Evolutionary conservation across 2,329 filamentous ascomycete species (phyloP).

Genomic region (Meredithiella fracta): DNA sequence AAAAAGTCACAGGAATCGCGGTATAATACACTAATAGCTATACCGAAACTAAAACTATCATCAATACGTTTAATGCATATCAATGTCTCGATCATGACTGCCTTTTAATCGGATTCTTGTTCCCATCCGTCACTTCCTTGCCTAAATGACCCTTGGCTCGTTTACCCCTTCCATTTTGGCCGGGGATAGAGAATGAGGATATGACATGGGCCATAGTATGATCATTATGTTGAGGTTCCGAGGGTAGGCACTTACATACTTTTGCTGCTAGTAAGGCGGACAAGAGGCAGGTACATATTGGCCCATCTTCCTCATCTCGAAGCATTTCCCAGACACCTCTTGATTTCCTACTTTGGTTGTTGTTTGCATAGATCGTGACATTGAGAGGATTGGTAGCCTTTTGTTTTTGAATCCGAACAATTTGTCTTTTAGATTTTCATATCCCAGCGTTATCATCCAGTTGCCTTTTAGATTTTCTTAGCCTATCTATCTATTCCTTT

Average conservation of each 20-base stretch:
- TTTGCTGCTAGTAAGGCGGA: background rate
- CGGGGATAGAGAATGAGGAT: background rate
- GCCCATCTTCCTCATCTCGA: background rate
- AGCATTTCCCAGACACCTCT: background rate
- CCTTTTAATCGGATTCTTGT: background rate
- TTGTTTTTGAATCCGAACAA: background rate
- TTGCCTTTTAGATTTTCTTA: background rate
- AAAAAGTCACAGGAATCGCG: too few species aligned
- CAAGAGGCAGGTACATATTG: background rate
- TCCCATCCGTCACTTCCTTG: background rate
- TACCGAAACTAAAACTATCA: background rate
- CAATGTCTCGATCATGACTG: background rate
- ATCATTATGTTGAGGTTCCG: background rate
- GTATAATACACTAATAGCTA: too few species aligned
- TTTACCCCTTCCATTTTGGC: background rate
- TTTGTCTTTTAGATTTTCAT: background rate
- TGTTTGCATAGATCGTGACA: background rate
- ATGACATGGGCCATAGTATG: background rate
- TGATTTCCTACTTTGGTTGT: background rate
- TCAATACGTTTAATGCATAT: background rate
- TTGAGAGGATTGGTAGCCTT: slow-evolving; percentile 1
- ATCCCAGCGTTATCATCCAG: background rate
- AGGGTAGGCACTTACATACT: background rate
- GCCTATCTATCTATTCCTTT: background rate
- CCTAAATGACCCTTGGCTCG: background rate